Evolutionary conservation across 208 protist genomes (phyloP), one percentile per base, ranked within the genome.

Genomic region (Histomonas meleagridis): DNA sequence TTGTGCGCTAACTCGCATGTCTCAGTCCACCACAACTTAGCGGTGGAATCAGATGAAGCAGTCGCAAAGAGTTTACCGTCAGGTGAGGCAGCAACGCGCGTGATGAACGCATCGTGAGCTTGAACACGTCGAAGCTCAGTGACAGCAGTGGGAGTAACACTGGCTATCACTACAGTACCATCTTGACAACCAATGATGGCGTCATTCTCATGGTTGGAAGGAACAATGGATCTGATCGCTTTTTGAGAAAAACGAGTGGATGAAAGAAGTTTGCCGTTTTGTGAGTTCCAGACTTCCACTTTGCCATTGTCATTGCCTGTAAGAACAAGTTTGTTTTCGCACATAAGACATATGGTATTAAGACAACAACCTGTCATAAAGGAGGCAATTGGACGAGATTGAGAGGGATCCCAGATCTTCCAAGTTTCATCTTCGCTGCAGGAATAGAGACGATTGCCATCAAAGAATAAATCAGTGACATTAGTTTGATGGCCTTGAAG

Each of bases 401-500:
- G 43, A 14, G 10, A 14, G 38, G 55, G 55, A 9, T 86, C 76
- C 76, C 76, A 86, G 1, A 51, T 40, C 38, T 40, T 43, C 76
- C 76, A 86, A 1, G 46, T 55, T 26, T 55, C 26, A 28, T 86
- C 76, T 86, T 86, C 76, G 26, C 76, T 86, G 46, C 76, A 86
- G n/a, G 76, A 43, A 86, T 86, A 86, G 9, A 86, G 10, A 32
- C 14, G 18, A 38, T 86, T 86, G 40, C 76, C 76, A 46, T 51
- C 40, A n/a, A 43, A 46, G 38, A 40, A 86, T 32, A 86, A 28
- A 86, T 86, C 76, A 55, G 76, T 86, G 4, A 86, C 76, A 86
- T 86, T 86, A 2, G 76, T 51, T 86, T 86, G 76, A 48, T 86
- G 76, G 7, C 76, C 46, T 86, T 86, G 76, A 55, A 51, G 55